Evolutionary conservation across 805 yeast genomes (phyloP).

Genomic region (Starmerella vitae): DNA sequence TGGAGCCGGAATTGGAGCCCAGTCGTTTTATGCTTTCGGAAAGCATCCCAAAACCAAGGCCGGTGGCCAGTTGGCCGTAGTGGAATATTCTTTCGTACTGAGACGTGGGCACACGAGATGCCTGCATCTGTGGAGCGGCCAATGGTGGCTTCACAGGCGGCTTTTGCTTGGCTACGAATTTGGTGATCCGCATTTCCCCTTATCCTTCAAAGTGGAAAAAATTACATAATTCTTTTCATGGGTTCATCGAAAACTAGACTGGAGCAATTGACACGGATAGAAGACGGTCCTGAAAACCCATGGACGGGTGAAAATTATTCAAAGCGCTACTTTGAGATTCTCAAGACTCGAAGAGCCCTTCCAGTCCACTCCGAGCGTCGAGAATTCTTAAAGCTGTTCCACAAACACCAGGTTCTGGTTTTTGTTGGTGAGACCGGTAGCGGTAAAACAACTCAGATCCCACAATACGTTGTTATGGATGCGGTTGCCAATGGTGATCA

Average conservation of each 20-base stretch:
- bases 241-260: slow-evolving; percentile 16
- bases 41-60: slow-evolving; percentile 74
- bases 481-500: slow-evolving; percentile 71
- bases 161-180: no score
- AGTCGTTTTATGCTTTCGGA: slow-evolving; percentile 60
- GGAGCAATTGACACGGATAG: slow-evolving; percentile 26
- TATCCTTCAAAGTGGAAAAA: slow-evolving; percentile 14
- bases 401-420: slow-evolving; percentile 83
- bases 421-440: slow-evolving; percentile 99
- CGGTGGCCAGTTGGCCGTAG: slow-evolving; percentile 85
- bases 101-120: slow-evolving; percentile 71
- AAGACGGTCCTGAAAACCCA: slow-evolving; percentile 48
- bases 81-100: slow-evolving; percentile 83
- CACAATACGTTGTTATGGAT: slow-evolving; percentile 85
- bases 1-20: slow-evolving; percentile 17
- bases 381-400: slow-evolving; percentile 75
- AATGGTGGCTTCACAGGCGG: no score
- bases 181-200: slow-evolving; percentile 18
- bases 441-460: slow-evolving; percentile 96
- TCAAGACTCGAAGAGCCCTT: slow-evolving; percentile 64
- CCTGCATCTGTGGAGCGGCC: no score
- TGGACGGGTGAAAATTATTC: slow-evolving; percentile 59
- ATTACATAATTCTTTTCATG: no score
- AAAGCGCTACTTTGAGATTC: slow-evolving; percentile 59
- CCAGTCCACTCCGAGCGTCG: slow-evolving; percentile 92